Evolutionary conservation across 176 grass and related monocot genomes (phyloP), one percentile per base, ranked within the genome.

Genomic region (Eremochloa ophiuroides): DNA sequence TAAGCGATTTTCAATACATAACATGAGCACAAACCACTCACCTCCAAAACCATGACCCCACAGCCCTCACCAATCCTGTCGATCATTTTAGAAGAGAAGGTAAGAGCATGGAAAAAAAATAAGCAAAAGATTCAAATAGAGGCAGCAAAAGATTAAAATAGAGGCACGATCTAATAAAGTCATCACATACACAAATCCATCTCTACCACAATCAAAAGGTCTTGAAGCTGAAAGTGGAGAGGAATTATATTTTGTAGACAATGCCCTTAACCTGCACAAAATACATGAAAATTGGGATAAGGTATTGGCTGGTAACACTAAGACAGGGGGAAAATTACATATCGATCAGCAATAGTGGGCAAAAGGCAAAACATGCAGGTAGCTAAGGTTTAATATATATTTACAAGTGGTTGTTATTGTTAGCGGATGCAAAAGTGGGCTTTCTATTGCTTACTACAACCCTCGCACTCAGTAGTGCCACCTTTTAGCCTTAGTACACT

Each of bases 41-140:
- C 95, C 95, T 98, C 95, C 66, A 95, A 84, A 78, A 98, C 90
- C 95, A 98, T 91, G 66, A 98, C 75, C 20, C 95, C 92, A 79
- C 88, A 92, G 55, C 95, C 95, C 91, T 98, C 95, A 86, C 95
- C 95, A 18, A 98, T 98, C 82, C 95, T 95, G 84, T 71, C 28
- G 67, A 87, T 76, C 67, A 81, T 73, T 59, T 85, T 65, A 39
- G 17, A 73, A 85, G 8, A 56, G 18, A 51, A 65, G 27, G 85
- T 71, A 75, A 87, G 4, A 68, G 86, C 31, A 42, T 2, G 71
- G 53, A 80, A 12, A 26, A 22, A 34, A 43, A 71, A 66, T 35
- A 30, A 0, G 7, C 51, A 30, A 27, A 40, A 64, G 3, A 3
- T 59, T 17, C n/a, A n/a, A n/a, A n/a, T n/a, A n/a, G n/a, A n/a